Evolutionary conservation across 805 yeast genomes (phyloP).

Genomic region (Jamesozyma jinghongensis): DNA sequence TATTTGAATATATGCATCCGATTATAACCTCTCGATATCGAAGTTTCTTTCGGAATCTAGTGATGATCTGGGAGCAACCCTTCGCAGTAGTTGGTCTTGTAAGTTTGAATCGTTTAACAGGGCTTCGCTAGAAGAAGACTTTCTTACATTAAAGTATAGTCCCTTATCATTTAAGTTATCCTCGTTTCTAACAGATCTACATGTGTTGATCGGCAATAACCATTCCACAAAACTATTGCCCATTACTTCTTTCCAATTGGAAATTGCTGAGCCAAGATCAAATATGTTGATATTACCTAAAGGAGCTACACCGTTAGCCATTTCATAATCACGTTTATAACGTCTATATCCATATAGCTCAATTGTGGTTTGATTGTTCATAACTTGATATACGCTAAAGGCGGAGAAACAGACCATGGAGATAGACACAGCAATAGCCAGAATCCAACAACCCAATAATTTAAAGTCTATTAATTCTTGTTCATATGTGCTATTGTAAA

Average conservation of each 20-base stretch:
- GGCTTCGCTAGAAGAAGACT: slow-evolving; percentile 32
- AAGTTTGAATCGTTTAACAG: slow-evolving; percentile 30
- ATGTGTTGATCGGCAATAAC: slow-evolving; percentile 50
- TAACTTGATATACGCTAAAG: slow-evolving; percentile 50
- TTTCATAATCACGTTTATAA: slow-evolving; percentile 33
- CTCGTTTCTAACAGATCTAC: slow-evolving; percentile 19
- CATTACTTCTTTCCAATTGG: slow-evolving; percentile 66
- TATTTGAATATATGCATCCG: too few species aligned
- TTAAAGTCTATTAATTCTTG: slow-evolving; percentile 44
- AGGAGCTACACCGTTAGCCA: slow-evolving; percentile 28
- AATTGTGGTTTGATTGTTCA: slow-evolving; percentile 67
- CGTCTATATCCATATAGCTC: slow-evolving; percentile 57
- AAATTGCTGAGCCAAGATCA: slow-evolving; percentile 50
- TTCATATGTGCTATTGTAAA: slow-evolving; percentile 34
- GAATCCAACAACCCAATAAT: slow-evolving; percentile 49
- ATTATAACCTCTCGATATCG: too few species aligned
- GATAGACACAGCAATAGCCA: slow-evolving; percentile 44
- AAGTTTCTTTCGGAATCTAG: slow-evolving; percentile 7
- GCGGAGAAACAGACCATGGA: slow-evolving; percentile 49
- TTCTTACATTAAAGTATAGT: slow-evolving; percentile 35
- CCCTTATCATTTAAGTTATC: slow-evolving; percentile 36
- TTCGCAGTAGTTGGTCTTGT: slow-evolving; percentile 24
- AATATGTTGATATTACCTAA: slow-evolving; percentile 50
- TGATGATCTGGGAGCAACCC: slow-evolving; percentile 27
- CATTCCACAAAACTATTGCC: slow-evolving; percentile 59